A percentile compares a stretch with the other conserved stretches of the same genome.
phyloP scores from a whole-genome alignment of 768 basidiomycete species.

The Tylopilus cervinicoccineus region DNA sequence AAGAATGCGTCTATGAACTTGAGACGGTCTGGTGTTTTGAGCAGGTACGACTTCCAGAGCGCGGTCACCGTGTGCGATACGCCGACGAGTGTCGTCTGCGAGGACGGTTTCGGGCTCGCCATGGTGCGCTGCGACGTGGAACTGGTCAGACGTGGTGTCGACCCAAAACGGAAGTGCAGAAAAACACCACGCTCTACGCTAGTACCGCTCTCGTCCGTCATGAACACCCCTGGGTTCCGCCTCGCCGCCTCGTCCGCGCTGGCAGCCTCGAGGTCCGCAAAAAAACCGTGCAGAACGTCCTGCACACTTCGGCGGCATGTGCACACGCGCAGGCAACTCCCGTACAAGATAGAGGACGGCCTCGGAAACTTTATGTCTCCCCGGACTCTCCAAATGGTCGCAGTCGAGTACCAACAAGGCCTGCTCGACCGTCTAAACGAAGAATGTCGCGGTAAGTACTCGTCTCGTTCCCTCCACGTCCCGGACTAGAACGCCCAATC shows the following conservation, averaged over 20 bases:
- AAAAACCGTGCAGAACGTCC: conserved; percentile 1
- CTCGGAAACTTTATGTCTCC: conserved; percentile 78
- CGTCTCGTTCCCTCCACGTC: neutral
- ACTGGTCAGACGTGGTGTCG: conserved; percentile 1
- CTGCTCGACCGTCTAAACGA: conserved; percentile 74
- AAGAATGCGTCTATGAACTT: conserved; percentile 95
- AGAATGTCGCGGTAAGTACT: conserved; percentile 61
- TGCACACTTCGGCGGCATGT: conserved; percentile 33
- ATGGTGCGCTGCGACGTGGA: conserved; percentile 29
- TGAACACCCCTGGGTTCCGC: conserved; percentile 22
- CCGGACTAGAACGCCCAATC: neutral
- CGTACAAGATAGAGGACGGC: conserved; percentile 67
- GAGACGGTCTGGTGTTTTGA: conserved; percentile 75
- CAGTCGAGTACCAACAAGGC: conserved; percentile 84
- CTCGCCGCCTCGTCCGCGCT: conserved; percentile 20
- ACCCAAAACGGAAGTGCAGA: conserved; percentile 14
- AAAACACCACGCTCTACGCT: neutral
- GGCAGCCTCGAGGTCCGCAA: conserved; percentile 13
- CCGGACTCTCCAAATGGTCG: conserved; percentile 62
- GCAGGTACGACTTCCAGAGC: conserved; percentile 74
- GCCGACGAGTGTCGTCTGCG: conserved; percentile 14
- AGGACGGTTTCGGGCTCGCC: conserved; percentile 34
- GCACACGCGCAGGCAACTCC: conserved; percentile 52
- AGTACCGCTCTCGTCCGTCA: conserved; percentile 2
- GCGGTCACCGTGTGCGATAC: conserved; percentile 40